Evolutionary conservation across 768 basidiomycete species (phyloP), one percentile per base, ranked within the genome.

Genomic region (Amanita rubescens): DNA sequence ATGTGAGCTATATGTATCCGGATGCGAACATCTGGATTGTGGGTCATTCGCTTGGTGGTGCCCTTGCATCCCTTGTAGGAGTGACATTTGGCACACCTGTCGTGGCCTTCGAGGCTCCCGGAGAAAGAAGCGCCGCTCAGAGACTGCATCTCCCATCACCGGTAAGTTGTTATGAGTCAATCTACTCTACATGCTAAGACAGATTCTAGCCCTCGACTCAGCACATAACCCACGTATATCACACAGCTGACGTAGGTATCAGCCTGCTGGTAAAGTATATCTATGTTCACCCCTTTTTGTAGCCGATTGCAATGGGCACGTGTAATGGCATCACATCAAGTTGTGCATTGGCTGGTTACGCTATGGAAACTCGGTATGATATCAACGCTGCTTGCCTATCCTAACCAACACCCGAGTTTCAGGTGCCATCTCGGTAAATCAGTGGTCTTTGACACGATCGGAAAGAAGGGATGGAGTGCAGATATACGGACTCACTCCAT

Each of bases 61-160:
- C 88, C 0, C 69, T 98, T 17, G 84, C 94, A 1, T 82, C 91
- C 0, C 77, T 99, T 3, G 71, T 97, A 7, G 93, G 90, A 0
- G 74, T 81, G 2, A 94, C 95, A 0, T 99, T 97, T 62, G 95
- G 95, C n/a, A 82, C 75, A 3, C 95, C 95, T 0, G 88, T 87
- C 14, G 90, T 99, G 10, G 80, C 91, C 0, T 94, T 95, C 62
- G 93, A 96, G 72, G 79, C 91, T 0, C 92, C 91, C 0, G 81
- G 72, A 1, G 91, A 93, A 65, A 79, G 70, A 57, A 63, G 78
- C 46, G 82, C 94, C 2, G 81, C 94, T 0, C 67, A 71, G 2
- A 77, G 95, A 19, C 74, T 97, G 12, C 94, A 97, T 65, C 81
- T 98, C 3, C 93, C 94, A 2, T 75, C 82, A 7, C 91, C 94